Evolutionary conservation across 495 filamentous ascomycete genomes (phyloP).

Genomic region (Lindgomyces ingoldianus): DNA sequence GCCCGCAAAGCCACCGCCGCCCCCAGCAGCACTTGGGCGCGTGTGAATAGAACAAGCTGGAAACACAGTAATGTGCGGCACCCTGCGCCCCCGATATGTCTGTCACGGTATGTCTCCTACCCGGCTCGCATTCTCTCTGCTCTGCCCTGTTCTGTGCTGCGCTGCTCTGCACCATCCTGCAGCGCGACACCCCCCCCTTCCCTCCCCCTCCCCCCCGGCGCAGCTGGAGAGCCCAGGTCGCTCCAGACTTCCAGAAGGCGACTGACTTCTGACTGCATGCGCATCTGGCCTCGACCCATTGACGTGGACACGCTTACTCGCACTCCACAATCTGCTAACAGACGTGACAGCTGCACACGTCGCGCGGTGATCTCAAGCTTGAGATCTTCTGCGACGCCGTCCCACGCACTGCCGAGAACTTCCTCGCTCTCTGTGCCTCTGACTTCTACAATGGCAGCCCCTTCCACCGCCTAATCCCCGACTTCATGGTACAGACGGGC

Average conservation of each 20-base stretch:
- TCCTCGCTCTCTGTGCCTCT: conserved; percentile 91
- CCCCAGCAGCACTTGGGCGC: no score
- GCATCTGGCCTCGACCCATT: not conserved
- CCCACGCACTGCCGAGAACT: conserved; percentile 87
- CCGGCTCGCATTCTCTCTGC: not conserved
- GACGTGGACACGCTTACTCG: conserved; percentile 5
- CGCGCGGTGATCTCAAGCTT: conserved; percentile 87
- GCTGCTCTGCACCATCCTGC: not conserved
- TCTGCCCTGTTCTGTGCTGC: not conserved
- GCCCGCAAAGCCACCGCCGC: conserved; percentile 26
- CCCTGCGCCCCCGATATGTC: conserved; percentile 34
- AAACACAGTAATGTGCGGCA: conserved; percentile 1
- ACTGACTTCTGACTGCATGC: conserved; percentile 18
- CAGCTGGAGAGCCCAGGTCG: not conserved
- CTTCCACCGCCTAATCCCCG: conserved; percentile 85
- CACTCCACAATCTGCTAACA: conserved; percentile 5
- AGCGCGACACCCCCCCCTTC: not conserved
- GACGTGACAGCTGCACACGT: conserved; percentile 75
- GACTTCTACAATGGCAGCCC: conserved; percentile 82
- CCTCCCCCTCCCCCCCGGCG: conserved; percentile 9
- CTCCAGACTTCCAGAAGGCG: not conserved
- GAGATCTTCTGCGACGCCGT: conserved; percentile 95
- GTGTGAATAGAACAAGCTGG: no score
- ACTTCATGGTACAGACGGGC: conserved; percentile 92
- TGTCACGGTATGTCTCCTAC: conserved; percentile 39